phyloP scores from a whole-genome alignment of 2,329 filamentous ascomycete species.

The Colletotrichum tropicale region DNA sequence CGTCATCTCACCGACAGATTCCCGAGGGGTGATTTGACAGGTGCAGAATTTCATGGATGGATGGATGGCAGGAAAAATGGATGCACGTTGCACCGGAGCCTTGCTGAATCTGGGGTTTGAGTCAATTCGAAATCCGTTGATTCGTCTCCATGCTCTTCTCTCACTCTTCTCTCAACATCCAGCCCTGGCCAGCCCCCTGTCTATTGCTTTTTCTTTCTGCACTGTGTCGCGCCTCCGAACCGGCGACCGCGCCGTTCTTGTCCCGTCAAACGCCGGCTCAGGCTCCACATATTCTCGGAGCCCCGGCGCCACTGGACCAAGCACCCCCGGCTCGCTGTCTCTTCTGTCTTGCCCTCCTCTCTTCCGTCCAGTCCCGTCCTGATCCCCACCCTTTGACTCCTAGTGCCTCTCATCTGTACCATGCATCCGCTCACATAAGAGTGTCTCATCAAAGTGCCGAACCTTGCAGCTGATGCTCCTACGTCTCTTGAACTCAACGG shows the following conservation, averaged over 20 bases:
- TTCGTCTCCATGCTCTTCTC: background rate
- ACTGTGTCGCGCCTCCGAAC: background rate
- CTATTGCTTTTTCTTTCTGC: background rate
- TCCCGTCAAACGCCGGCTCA: background rate
- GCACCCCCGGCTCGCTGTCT: background rate
- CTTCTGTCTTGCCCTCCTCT: background rate
- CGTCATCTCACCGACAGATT: background rate
- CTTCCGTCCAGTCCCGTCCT: background rate
- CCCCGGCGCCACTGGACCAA: background rate
- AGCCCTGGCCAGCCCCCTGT: background rate
- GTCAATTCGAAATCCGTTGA: background rate
- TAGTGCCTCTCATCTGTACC: background rate
- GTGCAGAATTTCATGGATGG: background rate
- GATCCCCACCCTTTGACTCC: background rate
- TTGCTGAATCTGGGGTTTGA: background rate
- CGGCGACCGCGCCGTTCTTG: background rate
- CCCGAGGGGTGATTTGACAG: background rate
- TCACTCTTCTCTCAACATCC: background rate
- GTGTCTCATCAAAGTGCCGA: slow-evolving; percentile 17
- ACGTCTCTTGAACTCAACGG: slow-evolving; percentile 3
- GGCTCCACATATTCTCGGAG: background rate
- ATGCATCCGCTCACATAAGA: background rate
- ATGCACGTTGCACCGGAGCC: background rate
- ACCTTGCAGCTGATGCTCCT: slow-evolving; percentile 12
- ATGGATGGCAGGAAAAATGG: background rate